Conservation (phyloP, 352 stramenopile genomes). For the Globisporangium solare region DNA sequence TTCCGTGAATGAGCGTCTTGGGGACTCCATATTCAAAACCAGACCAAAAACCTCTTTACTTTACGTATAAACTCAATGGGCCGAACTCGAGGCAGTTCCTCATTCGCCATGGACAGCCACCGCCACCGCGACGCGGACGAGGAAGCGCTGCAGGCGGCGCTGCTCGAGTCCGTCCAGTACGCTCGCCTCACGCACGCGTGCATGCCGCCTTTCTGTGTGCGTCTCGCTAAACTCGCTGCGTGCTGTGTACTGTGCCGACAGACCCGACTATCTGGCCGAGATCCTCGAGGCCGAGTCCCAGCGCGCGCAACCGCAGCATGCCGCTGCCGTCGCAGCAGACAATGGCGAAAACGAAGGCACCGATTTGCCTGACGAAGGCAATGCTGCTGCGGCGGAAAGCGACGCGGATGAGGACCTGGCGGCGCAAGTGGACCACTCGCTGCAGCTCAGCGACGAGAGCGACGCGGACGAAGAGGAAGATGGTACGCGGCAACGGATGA, state of each 20-base stretch:
- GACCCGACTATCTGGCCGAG: conserved; percentile 62
- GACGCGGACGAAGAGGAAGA: conserved; percentile 11
- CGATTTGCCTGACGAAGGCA: neutral
- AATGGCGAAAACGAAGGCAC: too few species aligned
- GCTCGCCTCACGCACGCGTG: neutral
- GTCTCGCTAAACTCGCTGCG: too few species aligned
- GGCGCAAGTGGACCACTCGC: conserved; percentile 7
- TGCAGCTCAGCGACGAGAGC: conserved; percentile 4
- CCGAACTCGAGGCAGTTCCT: too few species aligned
- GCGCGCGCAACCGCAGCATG: neutral
- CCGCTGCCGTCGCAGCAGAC: too few species aligned
- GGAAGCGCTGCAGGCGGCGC: conserved; percentile 59
- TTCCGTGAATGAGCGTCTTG: neutral
- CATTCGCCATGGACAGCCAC: neutral
- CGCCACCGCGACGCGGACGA: conserved; percentile 59
- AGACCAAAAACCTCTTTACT: too few species aligned
- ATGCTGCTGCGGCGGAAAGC: neutral
- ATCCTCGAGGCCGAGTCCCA: conserved; percentile 60
- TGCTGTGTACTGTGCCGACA: conserved; percentile 8
- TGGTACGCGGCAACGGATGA: conserved; percentile 4
- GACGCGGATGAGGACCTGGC: conserved; percentile 19
- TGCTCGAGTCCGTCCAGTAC: conserved; percentile 61
- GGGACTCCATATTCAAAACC: too few species aligned
- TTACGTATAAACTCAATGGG: too few species aligned
- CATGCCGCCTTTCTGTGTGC: neutral